phyloP scores from a whole-genome alignment of 306 rosid species.

The Gillenia trifoliata region DNA sequence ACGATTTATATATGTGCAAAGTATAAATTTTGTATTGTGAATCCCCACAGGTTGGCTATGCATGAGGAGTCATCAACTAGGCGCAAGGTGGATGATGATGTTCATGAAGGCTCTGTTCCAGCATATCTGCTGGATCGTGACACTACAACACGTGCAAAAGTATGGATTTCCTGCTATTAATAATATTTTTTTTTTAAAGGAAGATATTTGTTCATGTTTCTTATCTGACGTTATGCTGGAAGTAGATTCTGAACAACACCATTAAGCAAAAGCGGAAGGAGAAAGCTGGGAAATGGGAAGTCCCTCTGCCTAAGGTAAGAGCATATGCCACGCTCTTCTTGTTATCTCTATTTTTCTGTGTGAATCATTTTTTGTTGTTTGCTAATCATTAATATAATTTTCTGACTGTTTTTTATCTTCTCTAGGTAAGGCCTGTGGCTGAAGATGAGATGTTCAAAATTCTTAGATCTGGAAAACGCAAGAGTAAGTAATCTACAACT shows the following conservation, averaged over 20 bases:
- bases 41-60: slow-evolving; percentile 59
- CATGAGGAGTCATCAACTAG: slow-evolving; percentile 80
- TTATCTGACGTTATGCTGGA: slow-evolving; percentile 11
- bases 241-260: slow-evolving; percentile 83
- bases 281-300: slow-evolving; percentile 98
- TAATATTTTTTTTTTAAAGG: not conserved
- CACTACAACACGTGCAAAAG: slow-evolving; percentile 73
- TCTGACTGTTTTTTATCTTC: slow-evolving; percentile 1
- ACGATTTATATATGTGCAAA: not conserved
- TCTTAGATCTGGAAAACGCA: slow-evolving; percentile 80
- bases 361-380: not conserved
- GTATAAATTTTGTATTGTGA: not conserved
- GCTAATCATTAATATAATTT: not conserved
- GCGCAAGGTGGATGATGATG: slow-evolving; percentile 83
- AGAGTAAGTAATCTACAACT: slow-evolving; percentile 44
- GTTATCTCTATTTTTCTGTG: not conserved
- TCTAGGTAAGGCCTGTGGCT: slow-evolving; percentile 89
- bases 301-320: slow-evolving; percentile 84
- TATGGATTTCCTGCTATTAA: slow-evolving; percentile 12
- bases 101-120: slow-evolving; percentile 78
- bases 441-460: slow-evolving; percentile 98
- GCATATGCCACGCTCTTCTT: not conserved
- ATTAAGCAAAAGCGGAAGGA: slow-evolving; percentile 93
- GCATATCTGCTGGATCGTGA: slow-evolving; percentile 89
- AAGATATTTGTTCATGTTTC: not conserved